Evolutionary conservation across 148 eudicot species (phyloP), one percentile per base, ranked within the genome.

Genomic region (Linanthus parryae): DNA sequence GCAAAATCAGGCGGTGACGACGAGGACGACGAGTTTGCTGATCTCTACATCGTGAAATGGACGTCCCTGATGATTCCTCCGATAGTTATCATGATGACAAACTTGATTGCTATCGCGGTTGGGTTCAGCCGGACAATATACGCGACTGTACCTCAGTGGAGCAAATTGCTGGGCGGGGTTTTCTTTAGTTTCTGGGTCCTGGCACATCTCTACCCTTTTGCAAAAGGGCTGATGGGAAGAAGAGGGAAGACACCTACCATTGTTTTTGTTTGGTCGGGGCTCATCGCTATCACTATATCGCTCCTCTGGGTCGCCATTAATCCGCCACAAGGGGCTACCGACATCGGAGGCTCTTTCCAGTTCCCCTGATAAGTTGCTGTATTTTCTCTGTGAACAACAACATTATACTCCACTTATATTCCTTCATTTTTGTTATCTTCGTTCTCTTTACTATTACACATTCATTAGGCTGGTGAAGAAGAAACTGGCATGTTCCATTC

Each of bases 131-230:
- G 97, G 19, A 88, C 97, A 5, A 88, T 88, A 17, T 88, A 88
- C 70, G 79, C 90, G 35, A 62, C 69, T 0, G 79, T 77, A 70
- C 97, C 97, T 2, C 83, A 88, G 63, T 88, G 97, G 97, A 88
- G 97, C 70, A 74, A 75, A 31, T 69, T 88, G 47, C 34, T 88
- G 12, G 96, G 96, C 17, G 96, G 96, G 2, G 96, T 88, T 40
- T 88, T 88, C 80, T 88, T 88, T 57, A 88, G 96, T 53, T 84
- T 88, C 59, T 88, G 96, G 96, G 96, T 88, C 11, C 56, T 84
- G 72, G 96, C 88, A 6, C 95, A 87, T 80, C 71, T 86, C 5
- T 86, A 83, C n/a, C n/a, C n/a, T n/a, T n/a, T n/a, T n/a, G 96
- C 94, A 8, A 88, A 88, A 71, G 97, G 97, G 58, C 68, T 88